A percentile compares a stretch with the other conserved stretches of the same genome.
Evolutionary conservation across 352 stramenopile species (phyloP).

Genomic region (Globisporangium orthogonon): DNA sequence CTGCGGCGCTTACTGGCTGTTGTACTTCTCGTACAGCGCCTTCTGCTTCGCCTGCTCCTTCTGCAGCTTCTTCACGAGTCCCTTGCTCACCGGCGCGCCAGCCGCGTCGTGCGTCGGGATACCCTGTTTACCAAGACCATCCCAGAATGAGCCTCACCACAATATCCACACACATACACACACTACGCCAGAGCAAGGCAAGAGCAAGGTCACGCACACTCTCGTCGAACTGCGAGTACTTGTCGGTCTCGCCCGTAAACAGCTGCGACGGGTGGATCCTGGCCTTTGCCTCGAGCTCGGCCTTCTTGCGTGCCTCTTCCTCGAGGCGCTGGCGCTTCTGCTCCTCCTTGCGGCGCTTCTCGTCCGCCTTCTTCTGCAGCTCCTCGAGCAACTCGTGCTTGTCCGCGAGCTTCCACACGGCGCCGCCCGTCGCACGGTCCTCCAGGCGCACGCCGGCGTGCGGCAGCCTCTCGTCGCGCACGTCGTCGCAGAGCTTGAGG

Average conservation of each 20-base stretch:
- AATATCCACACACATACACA: background rate
- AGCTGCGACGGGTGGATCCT: constrained; percentile 91
- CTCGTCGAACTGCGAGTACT: constrained; percentile 91
- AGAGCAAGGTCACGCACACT: constrained; percentile 25
- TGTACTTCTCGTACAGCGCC: constrained; percentile 82
- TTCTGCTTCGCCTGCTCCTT: constrained; percentile 97
- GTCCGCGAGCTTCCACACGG: constrained; percentile 91
- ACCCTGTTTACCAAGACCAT: constrained; percentile 36
- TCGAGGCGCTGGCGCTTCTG: constrained; percentile 66
- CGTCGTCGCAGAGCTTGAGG: constrained; percentile 77
- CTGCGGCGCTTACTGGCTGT: constrained; percentile 19
- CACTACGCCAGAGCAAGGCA: too few relatives aligned
- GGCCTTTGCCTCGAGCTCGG: constrained; percentile 78
- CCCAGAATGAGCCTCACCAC: background rate
- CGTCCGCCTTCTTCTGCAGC: constrained; percentile 63
- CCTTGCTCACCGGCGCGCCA: constrained; percentile 94
- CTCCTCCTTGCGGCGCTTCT: constrained; percentile 79
- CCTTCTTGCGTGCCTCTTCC: constrained; percentile 71
- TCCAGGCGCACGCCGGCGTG: constrained; percentile 87
- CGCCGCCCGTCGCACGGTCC: constrained; percentile 52
- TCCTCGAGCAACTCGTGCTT: constrained; percentile 82
- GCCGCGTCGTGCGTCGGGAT: constrained; percentile 92
- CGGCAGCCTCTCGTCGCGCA: constrained; percentile 88
- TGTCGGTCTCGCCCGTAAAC: constrained; percentile 86
- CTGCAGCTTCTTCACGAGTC: constrained; percentile 94